Percentiles rank a stretch among this genome's conserved stretches.
phyloP scores from a whole-genome alignment of 257 asterid species.

The Solanum sitiens region DNA sequence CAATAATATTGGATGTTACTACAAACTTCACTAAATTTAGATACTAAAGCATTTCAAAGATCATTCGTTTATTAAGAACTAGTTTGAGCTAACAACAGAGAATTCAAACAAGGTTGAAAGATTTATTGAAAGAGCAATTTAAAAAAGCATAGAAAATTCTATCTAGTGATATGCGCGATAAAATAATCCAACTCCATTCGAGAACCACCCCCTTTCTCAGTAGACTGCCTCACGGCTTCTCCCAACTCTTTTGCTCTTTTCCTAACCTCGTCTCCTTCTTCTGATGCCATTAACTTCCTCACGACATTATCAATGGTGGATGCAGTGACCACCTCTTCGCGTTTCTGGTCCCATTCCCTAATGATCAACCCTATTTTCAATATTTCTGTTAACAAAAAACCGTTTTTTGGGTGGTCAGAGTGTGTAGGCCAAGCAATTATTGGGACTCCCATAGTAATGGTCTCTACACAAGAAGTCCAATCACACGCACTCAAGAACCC shows the following conservation, averaged over 20 bases:
- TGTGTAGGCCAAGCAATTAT: neutral
- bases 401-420: neutral
- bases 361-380: neutral
- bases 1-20: too few species aligned
- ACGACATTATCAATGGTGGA: constrained; percentile 8
- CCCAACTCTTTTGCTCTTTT: constrained; percentile 27
- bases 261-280: constrained; percentile 26
- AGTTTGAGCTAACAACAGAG: too few species aligned
- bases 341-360: neutral
- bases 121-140: too few species aligned
- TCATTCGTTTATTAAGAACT: too few species aligned
- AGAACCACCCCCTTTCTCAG: constrained; percentile 2
- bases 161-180: constrained; percentile 15
- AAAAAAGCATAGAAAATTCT: neutral
- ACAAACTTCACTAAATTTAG: too few species aligned
- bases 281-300: constrained; percentile 23
- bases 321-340: constrained; percentile 13
- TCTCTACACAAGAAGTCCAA: neutral
- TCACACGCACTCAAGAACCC: neutral
- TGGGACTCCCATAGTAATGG: neutral
- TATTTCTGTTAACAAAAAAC: too few species aligned
- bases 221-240: neutral
- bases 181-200: constrained; percentile 4
- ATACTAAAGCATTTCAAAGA: too few species aligned
- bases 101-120: too few species aligned